These are phyloP conservation scores for Cryphonectria carpinicola DNA, from an alignment of 2,329 filamentous ascomycete genomes.

Conservation along the genomic window DNA sequence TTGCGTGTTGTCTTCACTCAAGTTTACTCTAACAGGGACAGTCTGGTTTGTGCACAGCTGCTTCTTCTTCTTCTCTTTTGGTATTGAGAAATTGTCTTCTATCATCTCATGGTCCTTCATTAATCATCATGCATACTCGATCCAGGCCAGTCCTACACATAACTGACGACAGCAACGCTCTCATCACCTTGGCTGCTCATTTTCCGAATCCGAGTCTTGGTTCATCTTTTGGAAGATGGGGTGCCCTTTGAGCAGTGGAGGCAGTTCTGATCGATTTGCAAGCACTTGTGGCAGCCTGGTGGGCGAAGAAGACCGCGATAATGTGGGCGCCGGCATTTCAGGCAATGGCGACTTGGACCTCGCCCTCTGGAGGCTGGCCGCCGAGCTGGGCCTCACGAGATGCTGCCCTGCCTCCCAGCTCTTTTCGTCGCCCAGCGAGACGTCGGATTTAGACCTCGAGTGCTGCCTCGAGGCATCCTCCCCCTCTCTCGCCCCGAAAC, in stretches of 20 bases:
- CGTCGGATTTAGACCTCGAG: conserved; percentile 21
- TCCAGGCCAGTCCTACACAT: no score
- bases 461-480: conserved; percentile 44
- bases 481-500: conserved; percentile 38
- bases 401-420: conserved; percentile 12
- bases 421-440: conserved; percentile 13
- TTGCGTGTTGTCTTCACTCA: not conserved
- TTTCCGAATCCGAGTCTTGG: conserved; percentile 12
- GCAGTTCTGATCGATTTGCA: conserved; percentile 14
- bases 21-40: not conserved
- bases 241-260: conserved; percentile 21
- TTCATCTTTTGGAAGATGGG: conserved; percentile 12
- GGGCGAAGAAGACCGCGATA: conserved; percentile 24
- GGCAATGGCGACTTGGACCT: conserved; percentile 13
- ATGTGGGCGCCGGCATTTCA: conserved; percentile 14
- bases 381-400: conserved; percentile 23
- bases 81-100: not conserved
- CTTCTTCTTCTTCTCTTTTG: not conserved
- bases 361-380: conserved; percentile 8
- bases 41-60: not conserved
- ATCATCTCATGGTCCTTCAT: not conserved
- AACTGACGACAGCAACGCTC: not conserved
- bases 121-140: not conserved
- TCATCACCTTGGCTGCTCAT: not conserved
- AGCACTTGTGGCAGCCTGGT: conserved; percentile 12